Evolutionary conservation across 371 early-diverging fungal genomes (phyloP), one percentile per base, ranked within the genome.

Genomic region (Nematocida ausubeli): DNA sequence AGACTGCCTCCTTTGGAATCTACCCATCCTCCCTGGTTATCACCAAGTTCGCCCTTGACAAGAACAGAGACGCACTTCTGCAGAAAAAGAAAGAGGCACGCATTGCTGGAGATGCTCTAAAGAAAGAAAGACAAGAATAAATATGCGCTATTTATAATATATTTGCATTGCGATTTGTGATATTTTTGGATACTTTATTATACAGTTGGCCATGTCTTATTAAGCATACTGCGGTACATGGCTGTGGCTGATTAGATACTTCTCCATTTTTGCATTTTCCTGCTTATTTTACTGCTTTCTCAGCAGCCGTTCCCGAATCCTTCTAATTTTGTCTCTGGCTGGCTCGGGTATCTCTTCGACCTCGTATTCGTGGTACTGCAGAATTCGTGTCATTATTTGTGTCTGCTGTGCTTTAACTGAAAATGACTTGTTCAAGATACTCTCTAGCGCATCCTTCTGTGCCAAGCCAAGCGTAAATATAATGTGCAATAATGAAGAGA

Each of bases 11-110:
- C 37, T 81, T 82, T 49, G 81, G 81, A 16, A 68, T 86, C 30
- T 78, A 85, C 70, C 70, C 85, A n/a, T 84, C 83, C 34, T 81
- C 73, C 79, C 69, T 86, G 16, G 70, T 39, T 16, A 83, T 86
- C 34, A 81, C 69, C 19, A 80, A 81, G 49, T 71, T 86, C 19
- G 62, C 52, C 62, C 70, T 83, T 60, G 83, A 82, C 57, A 24
- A 81, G 34, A 81, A 71, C n/a, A 83, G 86, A 81, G 55, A 64
- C 2, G 52, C 70, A 22, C 34, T 69, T 12, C 35, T 86, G 14
- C 73, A 83, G 56, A 80, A 70, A 40, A 85, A 73, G 62, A 82
- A 82, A 63, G 42, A 5, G 9, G 70, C 54, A 26, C 6, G 73
- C 14, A 6, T 73, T 24, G 37, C 44, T 6, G 22, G 37, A 37